Evolutionary conservation across 2,329 filamentous ascomycete genomes (phyloP).

Genomic region (Curvularia verruculosa): DNA sequence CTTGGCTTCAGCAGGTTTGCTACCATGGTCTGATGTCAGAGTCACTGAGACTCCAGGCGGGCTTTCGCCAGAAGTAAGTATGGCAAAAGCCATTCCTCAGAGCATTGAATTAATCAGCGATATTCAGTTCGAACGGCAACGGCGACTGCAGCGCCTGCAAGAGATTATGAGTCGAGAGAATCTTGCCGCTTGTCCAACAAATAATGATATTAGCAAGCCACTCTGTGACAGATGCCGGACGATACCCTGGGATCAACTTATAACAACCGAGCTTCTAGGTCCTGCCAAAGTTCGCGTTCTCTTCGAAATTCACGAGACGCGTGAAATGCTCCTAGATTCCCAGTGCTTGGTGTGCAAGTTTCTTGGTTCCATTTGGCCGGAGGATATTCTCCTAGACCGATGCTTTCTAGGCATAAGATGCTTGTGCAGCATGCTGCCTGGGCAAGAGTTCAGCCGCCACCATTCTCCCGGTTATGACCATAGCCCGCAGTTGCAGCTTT

Average conservation of each 20-base stretch:
- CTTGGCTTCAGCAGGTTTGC: neutral
- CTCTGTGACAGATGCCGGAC: neutral
- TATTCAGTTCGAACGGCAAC: neutral
- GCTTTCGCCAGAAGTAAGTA: neutral
- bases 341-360: neutral
- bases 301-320: neutral
- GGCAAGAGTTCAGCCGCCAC: neutral
- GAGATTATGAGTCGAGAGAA: neutral
- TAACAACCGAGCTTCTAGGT: neutral
- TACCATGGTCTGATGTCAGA: neutral
- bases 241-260: neutral
- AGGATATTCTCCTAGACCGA: neutral
- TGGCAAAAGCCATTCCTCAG: neutral
- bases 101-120: neutral
- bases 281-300: neutral
- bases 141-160: neutral
- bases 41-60: neutral
- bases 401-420: conserved; percentile 1
- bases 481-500: neutral
- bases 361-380: neutral
- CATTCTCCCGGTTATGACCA: conserved; percentile 1
- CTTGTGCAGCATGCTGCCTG: neutral
- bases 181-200: neutral
- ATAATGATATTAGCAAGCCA: neutral
- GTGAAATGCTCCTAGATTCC: neutral